A percentile compares a stretch with the other conserved stretches of the same genome.
These are phyloP conservation scores for Closterium sp. DNA, from an alignment of 139 green algal species.

Conservation along the genomic window DNA sequence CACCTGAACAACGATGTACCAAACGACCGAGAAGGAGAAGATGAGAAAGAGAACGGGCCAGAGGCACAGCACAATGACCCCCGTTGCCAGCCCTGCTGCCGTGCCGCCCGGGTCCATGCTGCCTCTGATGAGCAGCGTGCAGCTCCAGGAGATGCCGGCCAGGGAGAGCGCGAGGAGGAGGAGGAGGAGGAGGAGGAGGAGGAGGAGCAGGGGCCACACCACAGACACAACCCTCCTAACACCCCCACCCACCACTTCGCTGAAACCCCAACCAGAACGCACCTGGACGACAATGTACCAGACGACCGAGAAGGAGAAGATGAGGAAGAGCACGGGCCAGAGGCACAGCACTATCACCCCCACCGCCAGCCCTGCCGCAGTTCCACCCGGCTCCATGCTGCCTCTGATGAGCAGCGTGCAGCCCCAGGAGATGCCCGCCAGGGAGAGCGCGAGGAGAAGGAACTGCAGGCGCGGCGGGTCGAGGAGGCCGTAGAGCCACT, in stretches of 20 bases:
- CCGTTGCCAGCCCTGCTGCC: background rate
- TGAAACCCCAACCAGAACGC: background rate
- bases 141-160: background rate
- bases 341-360: constrained; percentile 17
- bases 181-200: constrained; percentile 1
- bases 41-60: too few species aligned
- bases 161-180: constrained; percentile 16
- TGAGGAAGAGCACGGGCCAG: constrained; percentile 24
- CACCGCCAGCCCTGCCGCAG: background rate
- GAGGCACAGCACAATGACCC: background rate
- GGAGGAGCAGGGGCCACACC: background rate
- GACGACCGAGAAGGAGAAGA: constrained; percentile 13
- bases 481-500: constrained; percentile 25
- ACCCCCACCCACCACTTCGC: too few species aligned
- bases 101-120: constrained; percentile 5
- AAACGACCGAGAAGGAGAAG: too few species aligned
- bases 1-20: background rate
- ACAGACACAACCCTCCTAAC: too few species aligned
- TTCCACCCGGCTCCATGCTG: constrained; percentile 10
- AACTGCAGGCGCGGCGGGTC: constrained; percentile 27
- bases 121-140: constrained; percentile 3
- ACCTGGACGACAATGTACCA: constrained; percentile 4
- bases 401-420: constrained; percentile 10
- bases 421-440: constrained; percentile 2
- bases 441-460: constrained; percentile 12